phyloP scores from a whole-genome alignment of 805 yeast species.

The Ogataea paraovalis region DNA sequence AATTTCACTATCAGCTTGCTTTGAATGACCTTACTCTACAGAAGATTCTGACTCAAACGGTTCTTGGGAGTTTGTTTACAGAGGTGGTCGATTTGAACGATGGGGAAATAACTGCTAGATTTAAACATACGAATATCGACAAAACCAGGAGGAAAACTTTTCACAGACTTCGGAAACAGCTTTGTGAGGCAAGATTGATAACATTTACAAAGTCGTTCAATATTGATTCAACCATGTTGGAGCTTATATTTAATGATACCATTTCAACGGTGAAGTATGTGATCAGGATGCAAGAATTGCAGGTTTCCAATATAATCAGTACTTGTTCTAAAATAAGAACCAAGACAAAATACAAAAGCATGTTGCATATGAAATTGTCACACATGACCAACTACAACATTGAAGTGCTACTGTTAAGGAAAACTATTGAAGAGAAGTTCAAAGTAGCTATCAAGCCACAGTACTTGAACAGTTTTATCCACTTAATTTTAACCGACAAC shows the following conservation, averaged over 20 bases:
- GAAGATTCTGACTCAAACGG: slow-evolving; percentile 13
- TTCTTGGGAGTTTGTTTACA: slow-evolving; percentile 12
- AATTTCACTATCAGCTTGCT: slow-evolving; percentile 17
- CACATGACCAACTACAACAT: slow-evolving; percentile 1
- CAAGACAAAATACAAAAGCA: background rate
- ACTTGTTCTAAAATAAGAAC: background rate
- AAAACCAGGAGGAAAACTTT: slow-evolving; percentile 21
- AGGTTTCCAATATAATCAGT: background rate
- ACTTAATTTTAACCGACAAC: slow-evolving; percentile 3
- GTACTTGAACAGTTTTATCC: slow-evolving; percentile 4
- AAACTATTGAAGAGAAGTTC: background rate
- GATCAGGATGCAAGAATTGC: slow-evolving; percentile 2
- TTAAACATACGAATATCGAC: slow-evolving; percentile 8
- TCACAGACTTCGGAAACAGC: slow-evolving; percentile 23
- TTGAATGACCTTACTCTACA: slow-evolving; percentile 11
- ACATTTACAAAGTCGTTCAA: slow-evolving; percentile 19
- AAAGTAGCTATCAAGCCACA: slow-evolving; percentile 1
- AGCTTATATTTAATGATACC: slow-evolving; percentile 9
- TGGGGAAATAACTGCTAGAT: slow-evolving; percentile 7
- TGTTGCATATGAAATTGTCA: background rate
- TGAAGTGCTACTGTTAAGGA: background rate
- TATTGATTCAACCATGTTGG: slow-evolving; percentile 16
- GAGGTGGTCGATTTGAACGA: slow-evolving; percentile 11
- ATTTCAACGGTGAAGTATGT: slow-evolving; percentile 3
- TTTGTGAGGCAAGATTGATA: slow-evolving; percentile 20